These are phyloP conservation scores for Bruguiera parviflora DNA, from an alignment of 345 rosid genomes.

Conservation along the genomic window DNA sequence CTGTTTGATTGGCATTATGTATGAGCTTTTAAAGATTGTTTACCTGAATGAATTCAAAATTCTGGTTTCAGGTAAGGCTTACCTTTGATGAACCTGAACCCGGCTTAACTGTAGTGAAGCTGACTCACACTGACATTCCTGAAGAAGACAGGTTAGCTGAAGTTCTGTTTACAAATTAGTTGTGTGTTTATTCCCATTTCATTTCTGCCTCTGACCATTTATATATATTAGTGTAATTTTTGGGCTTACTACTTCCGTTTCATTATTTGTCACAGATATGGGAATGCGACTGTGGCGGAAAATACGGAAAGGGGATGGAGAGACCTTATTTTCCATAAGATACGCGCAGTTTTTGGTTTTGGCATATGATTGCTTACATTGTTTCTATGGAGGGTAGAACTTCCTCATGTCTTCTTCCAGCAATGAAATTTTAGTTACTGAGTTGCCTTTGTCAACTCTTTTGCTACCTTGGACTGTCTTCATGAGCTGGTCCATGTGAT, in stretches of 20 bases:
- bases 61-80: conserved; percentile 63
- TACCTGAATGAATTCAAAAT: conserved; percentile 12
- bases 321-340: conserved; percentile 81
- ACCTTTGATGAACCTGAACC: conserved; percentile 71
- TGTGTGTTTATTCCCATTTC: neutral
- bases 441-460: neutral
- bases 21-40: neutral
- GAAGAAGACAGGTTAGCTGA: conserved; percentile 81
- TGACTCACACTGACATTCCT: conserved; percentile 76
- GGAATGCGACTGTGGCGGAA: conserved; percentile 89
- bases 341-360: conserved; percentile 89
- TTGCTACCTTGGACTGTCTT: neutral
- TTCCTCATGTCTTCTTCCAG: neutral
- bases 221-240: neutral
- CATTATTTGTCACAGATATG: conserved; percentile 54
- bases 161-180: neutral
- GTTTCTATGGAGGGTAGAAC: neutral
- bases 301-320: conserved; percentile 98
- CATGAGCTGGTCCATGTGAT: neutral
- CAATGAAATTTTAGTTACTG: conserved; percentile 15
- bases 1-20: neutral
- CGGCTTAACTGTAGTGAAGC: conserved; percentile 70
- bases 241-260: neutral
- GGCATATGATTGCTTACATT: conserved; percentile 29
- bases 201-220: neutral